Percentiles rank a stretch among this genome's conserved stretches.
Conservation (phyloP, 2,329 filamentous ascomycete genomes). For the Diplodia corticola region DNA sequence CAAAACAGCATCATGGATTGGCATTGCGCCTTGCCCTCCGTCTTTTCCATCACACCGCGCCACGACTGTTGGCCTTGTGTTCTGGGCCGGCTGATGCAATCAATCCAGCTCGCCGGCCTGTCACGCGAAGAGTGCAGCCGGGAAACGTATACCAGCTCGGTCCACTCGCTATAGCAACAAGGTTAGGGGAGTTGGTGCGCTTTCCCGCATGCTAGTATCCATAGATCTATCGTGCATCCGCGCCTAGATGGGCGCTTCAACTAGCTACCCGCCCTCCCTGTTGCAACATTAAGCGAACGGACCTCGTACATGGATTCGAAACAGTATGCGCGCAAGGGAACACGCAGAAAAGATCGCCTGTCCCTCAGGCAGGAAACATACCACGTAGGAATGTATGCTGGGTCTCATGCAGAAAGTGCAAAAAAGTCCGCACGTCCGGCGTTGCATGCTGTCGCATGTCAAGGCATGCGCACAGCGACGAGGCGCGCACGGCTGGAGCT, state of each 20-base stretch:
- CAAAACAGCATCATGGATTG: slow-evolving; percentile 5
- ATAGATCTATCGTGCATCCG: background rate
- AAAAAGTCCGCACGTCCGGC: background rate
- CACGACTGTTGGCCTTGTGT: slow-evolving; percentile 15
- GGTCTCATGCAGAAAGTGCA: slow-evolving; percentile 7
- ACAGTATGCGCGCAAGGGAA: slow-evolving; percentile 1
- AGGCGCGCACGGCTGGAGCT: slow-evolving; percentile 5
- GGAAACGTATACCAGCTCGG: slow-evolving; percentile 1
- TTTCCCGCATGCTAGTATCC: background rate
- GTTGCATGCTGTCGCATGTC: slow-evolving; percentile 9
- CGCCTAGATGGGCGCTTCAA: background rate
- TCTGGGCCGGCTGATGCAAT: background rate
- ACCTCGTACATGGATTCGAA: background rate
- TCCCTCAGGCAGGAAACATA: background rate
- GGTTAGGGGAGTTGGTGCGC: background rate
- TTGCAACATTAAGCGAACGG: background rate
- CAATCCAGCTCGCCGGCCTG: background rate
- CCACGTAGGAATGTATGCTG: background rate
- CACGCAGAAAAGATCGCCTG: slow-evolving; percentile 4
- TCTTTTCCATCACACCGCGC: background rate
- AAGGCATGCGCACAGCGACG: background rate
- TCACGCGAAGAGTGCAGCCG: slow-evolving; percentile 3
- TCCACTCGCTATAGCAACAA: background rate
- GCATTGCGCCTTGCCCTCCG: background rate
- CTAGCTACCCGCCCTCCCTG: background rate